Base-by-base conservation (phyloP, 768 basidiomycete genomes). In the Pisolithus tinctorius region DNA sequence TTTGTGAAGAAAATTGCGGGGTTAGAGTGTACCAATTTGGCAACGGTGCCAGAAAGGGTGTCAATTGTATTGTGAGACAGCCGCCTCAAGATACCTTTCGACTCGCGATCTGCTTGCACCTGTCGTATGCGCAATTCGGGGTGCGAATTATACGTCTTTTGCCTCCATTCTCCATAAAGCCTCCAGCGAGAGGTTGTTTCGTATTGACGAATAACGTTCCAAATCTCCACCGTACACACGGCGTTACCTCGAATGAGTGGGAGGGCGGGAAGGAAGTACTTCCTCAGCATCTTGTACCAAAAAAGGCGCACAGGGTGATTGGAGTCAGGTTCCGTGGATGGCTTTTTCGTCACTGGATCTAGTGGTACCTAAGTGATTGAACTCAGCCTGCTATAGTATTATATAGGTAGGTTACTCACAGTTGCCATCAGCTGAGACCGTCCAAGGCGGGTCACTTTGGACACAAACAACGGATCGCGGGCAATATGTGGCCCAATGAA, bases 91-190 rank as follows among this genome's bases (percentile, higher is more conserved):
- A 96, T 86, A 40, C 83, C 84, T 63, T 96, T 96, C 14, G 89
- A 82, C 61, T 96, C 92, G 31, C 87, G 76, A 49, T 93, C 88
- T 38, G 88, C 88, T 61, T 94, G 87, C 5, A 88, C 84, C 52
- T 81, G 74, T 38, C 88, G 88, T 47, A 93, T 81, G 29, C 79
- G 79, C 41, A 95, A 77, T 63, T 89, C 87, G 17, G 89, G 82
- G 69, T 93, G 83, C 14, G 81, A 81, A 54, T 77, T 77, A 67
- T 93, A 91, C 20, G 72, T 76, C 43, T 71, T 71, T 36, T 80
- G 74, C 66, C 86, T 88, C 96, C 96, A 98, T 71, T 97, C 94
- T 39, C 93, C 96, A 61, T 99, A 99, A 30, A 99, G 74, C 44
- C 77, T 79, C 86, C 93, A 99, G 8, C 96, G 89, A 23, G 79